Percentiles rank a stretch among this genome's conserved stretches.
Evolutionary conservation across 495 filamentous ascomycete genomes (phyloP).

Genomic region (Annulohypoxylon bovei): DNA sequence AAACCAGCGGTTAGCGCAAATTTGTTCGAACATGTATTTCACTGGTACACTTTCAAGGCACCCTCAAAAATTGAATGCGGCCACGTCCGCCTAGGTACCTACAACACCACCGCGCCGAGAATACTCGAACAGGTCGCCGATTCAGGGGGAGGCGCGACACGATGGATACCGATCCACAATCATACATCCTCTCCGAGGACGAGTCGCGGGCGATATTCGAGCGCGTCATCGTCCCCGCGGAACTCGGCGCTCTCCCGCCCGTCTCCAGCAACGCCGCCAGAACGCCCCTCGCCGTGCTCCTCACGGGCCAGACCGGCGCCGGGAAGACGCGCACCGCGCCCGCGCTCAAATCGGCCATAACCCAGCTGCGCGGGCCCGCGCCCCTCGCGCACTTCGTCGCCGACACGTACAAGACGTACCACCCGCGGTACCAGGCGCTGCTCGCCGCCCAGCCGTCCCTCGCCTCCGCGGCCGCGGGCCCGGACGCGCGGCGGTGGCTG

Average conservation of each 20-base stretch:
- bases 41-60: background rate
- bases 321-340: conserved; percentile 54
- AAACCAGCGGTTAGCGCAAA: background rate
- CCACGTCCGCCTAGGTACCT: background rate
- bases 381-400: conserved; percentile 51
- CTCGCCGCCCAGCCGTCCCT: conserved; percentile 26
- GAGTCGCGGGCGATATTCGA: conserved; percentile 36
- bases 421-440: conserved; percentile 45
- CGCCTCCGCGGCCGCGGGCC: conserved; percentile 43
- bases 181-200: conserved; percentile 39
- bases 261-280: background rate
- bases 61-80: background rate
- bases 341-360: conserved; percentile 37
- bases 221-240: conserved; percentile 33
- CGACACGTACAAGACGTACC: conserved; percentile 58
- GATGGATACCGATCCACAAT: conserved; percentile 20
- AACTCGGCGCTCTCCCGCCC: conserved; percentile 13
- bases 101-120: background rate
- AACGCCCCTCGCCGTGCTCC: conserved; percentile 47
- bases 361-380: background rate
- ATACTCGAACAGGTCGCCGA: no score
- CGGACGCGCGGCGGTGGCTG: conserved; percentile 51
- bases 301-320: conserved; percentile 56
- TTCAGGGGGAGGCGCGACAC: background rate
- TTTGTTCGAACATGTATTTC: background rate